phyloP scores from a whole-genome alignment of 148 eudicot genomes.

The Diospyros lotus region DNA sequence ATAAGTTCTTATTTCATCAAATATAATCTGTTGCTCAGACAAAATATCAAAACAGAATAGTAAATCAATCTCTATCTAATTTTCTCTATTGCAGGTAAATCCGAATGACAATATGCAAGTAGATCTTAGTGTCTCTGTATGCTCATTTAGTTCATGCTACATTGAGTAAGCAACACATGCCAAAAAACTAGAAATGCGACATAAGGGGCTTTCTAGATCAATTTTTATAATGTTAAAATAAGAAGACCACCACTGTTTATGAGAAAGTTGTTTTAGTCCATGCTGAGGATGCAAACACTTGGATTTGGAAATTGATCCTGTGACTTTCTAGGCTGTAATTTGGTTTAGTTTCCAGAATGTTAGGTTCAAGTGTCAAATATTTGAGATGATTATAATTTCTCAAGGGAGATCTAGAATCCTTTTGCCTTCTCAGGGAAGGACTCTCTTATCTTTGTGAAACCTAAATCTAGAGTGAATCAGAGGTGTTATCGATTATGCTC shows the following conservation, averaged over 20 bases:
- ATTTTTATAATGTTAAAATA: not conserved
- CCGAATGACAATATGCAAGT: not conserved
- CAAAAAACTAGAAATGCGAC: not conserved
- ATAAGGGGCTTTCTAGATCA: not conserved
- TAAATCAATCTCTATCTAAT: not conserved
- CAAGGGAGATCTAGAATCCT: not conserved
- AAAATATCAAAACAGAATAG: not conserved
- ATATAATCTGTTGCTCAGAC: not conserved
- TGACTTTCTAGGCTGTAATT: not conserved
- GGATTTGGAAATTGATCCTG: not conserved
- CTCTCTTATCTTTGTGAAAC: not conserved
- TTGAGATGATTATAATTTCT: not conserved
- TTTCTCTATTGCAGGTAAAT: not conserved
- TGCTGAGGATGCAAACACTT: not conserved
- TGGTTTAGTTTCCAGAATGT: not conserved
- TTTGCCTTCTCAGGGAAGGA: not conserved
- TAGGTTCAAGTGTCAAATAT: not conserved
- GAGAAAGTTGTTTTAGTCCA: not conserved
- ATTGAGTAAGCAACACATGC: not conserved
- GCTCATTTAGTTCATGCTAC: not conserved
- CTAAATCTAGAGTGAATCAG: not conserved
- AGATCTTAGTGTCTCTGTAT: not conserved
- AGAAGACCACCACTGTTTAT: not conserved
- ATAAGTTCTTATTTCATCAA: conserved; percentile 7
- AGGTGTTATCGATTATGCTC: not conserved